A percentile compares a stretch with the other conserved stretches of the same genome.
These are phyloP conservation scores for Bacterosira constricta DNA, from an alignment of 108 stramenopile genomes.

Conservation along the genomic window DNA sequence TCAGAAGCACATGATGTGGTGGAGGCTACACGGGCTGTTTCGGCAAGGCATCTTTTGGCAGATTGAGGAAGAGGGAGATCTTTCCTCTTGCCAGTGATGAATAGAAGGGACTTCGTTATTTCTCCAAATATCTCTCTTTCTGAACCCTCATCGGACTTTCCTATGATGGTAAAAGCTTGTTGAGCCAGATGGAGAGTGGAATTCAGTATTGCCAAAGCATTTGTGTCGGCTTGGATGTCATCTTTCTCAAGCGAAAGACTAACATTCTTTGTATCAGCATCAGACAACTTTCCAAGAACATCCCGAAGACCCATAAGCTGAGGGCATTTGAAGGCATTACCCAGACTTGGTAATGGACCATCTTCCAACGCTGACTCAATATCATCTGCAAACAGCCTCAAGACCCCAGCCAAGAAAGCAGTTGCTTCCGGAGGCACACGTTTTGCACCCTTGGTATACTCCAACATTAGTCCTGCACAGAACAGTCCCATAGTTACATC, in stretches of 20 bases:
- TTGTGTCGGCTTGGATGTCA: slow-evolving; percentile 38
- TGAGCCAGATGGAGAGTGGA: slow-evolving; percentile 58
- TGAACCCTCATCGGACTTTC: slow-evolving; percentile 38
- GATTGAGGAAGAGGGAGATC: slow-evolving; percentile 44
- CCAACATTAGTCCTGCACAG: slow-evolving; percentile 75
- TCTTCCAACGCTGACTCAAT: slow-evolving; percentile 11
- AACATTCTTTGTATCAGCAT: slow-evolving; percentile 4
- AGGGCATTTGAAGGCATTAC: slow-evolving; percentile 33
- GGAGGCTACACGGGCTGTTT: slow-evolving; percentile 45
- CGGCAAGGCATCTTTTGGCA: slow-evolving; percentile 47
- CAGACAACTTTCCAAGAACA: slow-evolving; percentile 7
- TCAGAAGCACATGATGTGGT: slow-evolving; percentile 34
- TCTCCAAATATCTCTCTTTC: slow-evolving; percentile 69
- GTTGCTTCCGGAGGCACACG: slow-evolving; percentile 85
- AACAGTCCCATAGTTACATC: slow-evolving; percentile 85
- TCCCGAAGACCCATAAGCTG: slow-evolving; percentile 23
- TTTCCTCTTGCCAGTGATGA: slow-evolving; percentile 56
- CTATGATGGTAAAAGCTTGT: slow-evolving; percentile 32
- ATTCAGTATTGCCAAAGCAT: slow-evolving; percentile 45
- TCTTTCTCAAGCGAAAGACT: slow-evolving; percentile 58
- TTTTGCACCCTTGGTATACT: slow-evolving; percentile 83
- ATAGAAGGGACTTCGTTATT: slow-evolving; percentile 56
- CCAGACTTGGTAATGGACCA: slow-evolving; percentile 59
- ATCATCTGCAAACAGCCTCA: slow-evolving; percentile 75
- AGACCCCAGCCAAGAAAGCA: slow-evolving; percentile 69